Evolutionary conservation across 1,139 yeast genomes (phyloP), one percentile per base, ranked within the genome.

Genomic region (Taphrina flavorubra): DNA sequence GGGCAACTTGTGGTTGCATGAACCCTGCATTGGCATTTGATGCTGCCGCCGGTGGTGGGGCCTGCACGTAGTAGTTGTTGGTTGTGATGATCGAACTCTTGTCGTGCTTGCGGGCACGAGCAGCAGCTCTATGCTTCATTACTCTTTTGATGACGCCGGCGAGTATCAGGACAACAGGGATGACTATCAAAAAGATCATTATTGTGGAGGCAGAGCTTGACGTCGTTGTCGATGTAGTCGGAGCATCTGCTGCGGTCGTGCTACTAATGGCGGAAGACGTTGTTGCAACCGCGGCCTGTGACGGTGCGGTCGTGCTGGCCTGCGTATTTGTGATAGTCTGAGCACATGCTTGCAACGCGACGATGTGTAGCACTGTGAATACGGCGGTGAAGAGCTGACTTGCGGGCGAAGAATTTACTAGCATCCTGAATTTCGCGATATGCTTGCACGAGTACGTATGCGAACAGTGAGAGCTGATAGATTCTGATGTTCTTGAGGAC

Each of bases 301-400:
- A 2, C 36, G 60, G n/a, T 4, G 60, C 13, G 47, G 10, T 53
- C 16, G 58, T 11, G 42, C 58, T 53, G 14, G 58, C 42, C 42
- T 49, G 36, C 10, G 53, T 8, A 49, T 20, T 49, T 2, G 6
- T 44, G 47, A 44, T 20, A 20, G 53, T 49, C 36, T 49, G 36
- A 20, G 53, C 53, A 8, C 14, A 8, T 20, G n/a, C 53, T 25
- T 49, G 53, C 36, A 31, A 49, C n/a, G 53, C n/a, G 53, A 6
- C 20, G 34, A 34, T 49, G n/a, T 34, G n/a, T 6, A 49, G 36
- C 18, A 16, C 18, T 13, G 47, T n/a, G 47, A 44, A 13, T 6
- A 18, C 47, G 3, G 47, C 18, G 47, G 11, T 44, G 47, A 44
- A 44, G 8, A 13, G 47, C 47, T 7, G 18, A 13, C 18, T 44